phyloP scores from a whole-genome alignment of 2,329 filamentous ascomycete species.

The Aaosphaeria pasadenensis region DNA sequence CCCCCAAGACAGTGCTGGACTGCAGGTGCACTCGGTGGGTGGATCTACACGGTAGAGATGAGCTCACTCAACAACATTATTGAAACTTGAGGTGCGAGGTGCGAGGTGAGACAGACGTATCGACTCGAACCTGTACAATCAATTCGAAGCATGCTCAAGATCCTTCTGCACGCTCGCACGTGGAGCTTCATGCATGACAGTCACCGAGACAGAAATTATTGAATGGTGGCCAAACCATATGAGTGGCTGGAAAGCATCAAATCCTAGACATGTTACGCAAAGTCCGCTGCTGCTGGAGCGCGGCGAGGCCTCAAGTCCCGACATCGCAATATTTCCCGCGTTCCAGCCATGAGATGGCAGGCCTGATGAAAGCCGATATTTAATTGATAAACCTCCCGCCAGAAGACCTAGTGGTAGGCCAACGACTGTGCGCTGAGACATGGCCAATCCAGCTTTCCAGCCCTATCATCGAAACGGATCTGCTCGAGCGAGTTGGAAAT shows the following conservation, averaged over 20 bases:
- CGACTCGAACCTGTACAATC: conserved; percentile 6
- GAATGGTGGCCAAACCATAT: neutral
- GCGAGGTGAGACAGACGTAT: conserved; percentile 8
- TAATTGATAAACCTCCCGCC: conserved; percentile 7
- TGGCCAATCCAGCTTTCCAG: conserved; percentile 17
- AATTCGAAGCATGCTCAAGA: conserved; percentile 8
- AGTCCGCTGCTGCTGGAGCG: conserved; percentile 4
- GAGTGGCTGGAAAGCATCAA: conserved; percentile 1
- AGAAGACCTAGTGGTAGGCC: conserved; percentile 6
- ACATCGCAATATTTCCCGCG: conserved; percentile 4
- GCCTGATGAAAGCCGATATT: conserved; percentile 11
- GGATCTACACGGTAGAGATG: conserved; percentile 1
- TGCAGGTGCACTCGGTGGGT: neutral
- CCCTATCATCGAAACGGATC: conserved; percentile 12
- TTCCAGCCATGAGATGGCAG: conserved; percentile 9
- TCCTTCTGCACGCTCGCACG: conserved; percentile 9
- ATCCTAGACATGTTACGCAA: conserved; percentile 1
- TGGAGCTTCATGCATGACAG: conserved; percentile 2
- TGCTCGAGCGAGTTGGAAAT: neutral
- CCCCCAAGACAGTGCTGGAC: neutral
- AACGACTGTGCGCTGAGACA: conserved; percentile 21
- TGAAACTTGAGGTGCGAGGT: too few relatives aligned
- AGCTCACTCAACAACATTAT: neutral
- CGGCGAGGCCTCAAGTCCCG: conserved; percentile 3
- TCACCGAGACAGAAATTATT: neutral